Evolutionary conservation across 2,329 filamentous ascomycete genomes (phyloP).

Genomic region (Periconia digitata): DNA sequence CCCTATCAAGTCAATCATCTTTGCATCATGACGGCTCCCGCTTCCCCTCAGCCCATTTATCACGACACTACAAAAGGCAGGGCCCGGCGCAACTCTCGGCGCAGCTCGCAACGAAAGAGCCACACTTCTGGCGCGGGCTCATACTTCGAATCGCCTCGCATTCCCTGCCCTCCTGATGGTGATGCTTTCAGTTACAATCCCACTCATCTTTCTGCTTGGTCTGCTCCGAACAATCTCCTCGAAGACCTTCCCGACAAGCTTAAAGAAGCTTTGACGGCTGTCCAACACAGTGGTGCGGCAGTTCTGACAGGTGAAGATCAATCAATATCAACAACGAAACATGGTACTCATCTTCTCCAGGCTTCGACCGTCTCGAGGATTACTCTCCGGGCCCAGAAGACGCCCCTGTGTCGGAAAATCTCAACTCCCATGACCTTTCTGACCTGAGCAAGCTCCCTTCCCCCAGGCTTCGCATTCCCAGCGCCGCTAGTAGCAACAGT

Average conservation of each 20-base stretch:
- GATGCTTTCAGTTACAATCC: conserved; percentile 43
- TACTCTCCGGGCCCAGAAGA: conserved; percentile 20
- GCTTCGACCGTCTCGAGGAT: conserved; percentile 34
- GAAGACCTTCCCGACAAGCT: conserved; percentile 40
- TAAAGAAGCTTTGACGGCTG: conserved; percentile 33
- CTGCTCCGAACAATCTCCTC: conserved; percentile 41
- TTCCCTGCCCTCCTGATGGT: conserved; percentile 35
- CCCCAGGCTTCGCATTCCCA: conserved; percentile 26
- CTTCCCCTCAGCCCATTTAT: conserved; percentile 22
- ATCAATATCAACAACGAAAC: conserved; percentile 3
- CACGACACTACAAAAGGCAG: conserved; percentile 18
- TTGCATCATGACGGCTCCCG: conserved; percentile 21
- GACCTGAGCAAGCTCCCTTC: conserved; percentile 28
- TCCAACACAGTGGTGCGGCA: conserved; percentile 49
- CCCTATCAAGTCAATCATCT: conserved; percentile 1
- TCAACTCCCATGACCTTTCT: conserved; percentile 21
- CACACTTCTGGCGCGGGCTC: conserved; percentile 24
- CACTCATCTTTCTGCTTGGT: conserved; percentile 42
- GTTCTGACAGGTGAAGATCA: conserved; percentile 44
- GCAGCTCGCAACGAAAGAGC: conserved; percentile 30
- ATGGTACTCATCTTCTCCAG: conserved; percentile 16
- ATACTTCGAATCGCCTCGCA: conserved; percentile 30
- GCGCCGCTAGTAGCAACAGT: conserved; percentile 34
- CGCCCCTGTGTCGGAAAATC: conserved; percentile 15
- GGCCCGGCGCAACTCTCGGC: conserved; percentile 19